phyloP scores from a whole-genome alignment of 345 rosid genomes.

The Gossypium mustelinum region DNA sequence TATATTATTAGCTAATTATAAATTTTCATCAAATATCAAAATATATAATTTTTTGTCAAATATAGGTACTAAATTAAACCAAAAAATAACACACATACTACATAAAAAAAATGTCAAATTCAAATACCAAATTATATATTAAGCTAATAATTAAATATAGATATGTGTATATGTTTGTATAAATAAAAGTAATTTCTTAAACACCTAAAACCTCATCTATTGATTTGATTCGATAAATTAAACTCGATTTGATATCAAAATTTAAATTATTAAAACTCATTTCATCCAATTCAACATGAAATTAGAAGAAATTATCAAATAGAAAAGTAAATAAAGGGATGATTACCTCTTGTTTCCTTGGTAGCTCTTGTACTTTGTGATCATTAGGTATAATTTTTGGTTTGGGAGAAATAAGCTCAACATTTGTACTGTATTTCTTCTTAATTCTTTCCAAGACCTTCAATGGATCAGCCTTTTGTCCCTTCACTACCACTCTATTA shows the following conservation, averaged over 20 bases:
- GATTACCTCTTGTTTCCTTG: constrained; percentile 35
- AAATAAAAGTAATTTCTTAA: background rate
- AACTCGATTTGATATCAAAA: background rate
- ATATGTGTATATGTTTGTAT: background rate
- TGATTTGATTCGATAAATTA: background rate
- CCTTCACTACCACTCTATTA: constrained; percentile 43
- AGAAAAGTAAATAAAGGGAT: background rate
- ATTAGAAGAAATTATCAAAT: too few species aligned
- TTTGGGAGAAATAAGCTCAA: constrained; percentile 50
- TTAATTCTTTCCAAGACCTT: constrained; percentile 45
- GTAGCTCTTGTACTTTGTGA: constrained; percentile 17
- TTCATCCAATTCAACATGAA: too few species aligned
- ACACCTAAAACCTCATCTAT: background rate
- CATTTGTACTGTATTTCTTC: constrained; percentile 46
- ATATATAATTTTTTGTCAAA: too few species aligned
- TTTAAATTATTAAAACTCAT: too few species aligned
- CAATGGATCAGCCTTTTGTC: constrained; percentile 43
- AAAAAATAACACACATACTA: too few species aligned
- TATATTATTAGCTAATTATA: too few species aligned
- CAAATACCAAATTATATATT: too few species aligned
- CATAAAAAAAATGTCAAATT: too few species aligned
- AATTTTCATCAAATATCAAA: too few species aligned
- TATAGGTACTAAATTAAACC: too few species aligned
- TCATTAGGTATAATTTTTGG: constrained; percentile 23
- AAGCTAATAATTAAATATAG: background rate